A percentile compares a stretch with the other conserved stretches of the same genome.
Evolutionary conservation across 805 yeast species (phyloP).

Genomic region (Cyberlindnera japonica): DNA sequence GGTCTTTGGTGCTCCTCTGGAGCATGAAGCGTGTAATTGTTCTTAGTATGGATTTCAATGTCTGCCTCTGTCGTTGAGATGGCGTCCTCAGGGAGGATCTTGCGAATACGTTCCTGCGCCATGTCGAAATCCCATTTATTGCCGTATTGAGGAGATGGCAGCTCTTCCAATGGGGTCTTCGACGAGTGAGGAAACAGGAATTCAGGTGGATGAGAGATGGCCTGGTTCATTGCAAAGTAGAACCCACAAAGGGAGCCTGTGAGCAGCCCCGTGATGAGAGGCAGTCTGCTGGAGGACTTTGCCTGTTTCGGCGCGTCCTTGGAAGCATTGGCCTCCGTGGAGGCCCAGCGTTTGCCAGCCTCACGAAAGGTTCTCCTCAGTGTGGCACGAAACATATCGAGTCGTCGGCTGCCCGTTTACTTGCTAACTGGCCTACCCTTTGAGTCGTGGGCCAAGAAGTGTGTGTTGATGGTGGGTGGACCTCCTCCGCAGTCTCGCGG

Average conservation of each 20-base stretch:
- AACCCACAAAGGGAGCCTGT: constrained; percentile 22
- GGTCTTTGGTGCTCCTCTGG: constrained; percentile 40
- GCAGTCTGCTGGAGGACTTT: constrained; percentile 6
- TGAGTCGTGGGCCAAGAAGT: neutral
- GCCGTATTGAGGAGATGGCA: constrained; percentile 27
- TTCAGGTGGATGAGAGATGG: constrained; percentile 25
- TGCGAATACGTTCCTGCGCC: constrained; percentile 27
- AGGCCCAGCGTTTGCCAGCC: constrained; percentile 5
- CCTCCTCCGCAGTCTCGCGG: neutral
- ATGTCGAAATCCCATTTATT: constrained; percentile 27
- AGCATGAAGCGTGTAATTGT: constrained; percentile 46
- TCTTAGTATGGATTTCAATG: constrained; percentile 42
- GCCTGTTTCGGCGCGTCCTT: neutral
- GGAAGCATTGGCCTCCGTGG: constrained; percentile 1
- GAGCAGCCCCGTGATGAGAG: constrained; percentile 17
- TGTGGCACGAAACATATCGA: no score
- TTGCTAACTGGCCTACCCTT: no score
- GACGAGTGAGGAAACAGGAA: constrained; percentile 30
- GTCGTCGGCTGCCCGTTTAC: no score
- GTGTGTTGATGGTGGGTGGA: neutral
- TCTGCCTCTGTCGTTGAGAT: constrained; percentile 29
- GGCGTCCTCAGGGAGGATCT: constrained; percentile 33
- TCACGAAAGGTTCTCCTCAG: no score
- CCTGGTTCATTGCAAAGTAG: constrained; percentile 26
- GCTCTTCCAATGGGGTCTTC: constrained; percentile 19